Conservation (phyloP, 768 basidiomycete species). For the Lactarius sanguifluus region DNA sequence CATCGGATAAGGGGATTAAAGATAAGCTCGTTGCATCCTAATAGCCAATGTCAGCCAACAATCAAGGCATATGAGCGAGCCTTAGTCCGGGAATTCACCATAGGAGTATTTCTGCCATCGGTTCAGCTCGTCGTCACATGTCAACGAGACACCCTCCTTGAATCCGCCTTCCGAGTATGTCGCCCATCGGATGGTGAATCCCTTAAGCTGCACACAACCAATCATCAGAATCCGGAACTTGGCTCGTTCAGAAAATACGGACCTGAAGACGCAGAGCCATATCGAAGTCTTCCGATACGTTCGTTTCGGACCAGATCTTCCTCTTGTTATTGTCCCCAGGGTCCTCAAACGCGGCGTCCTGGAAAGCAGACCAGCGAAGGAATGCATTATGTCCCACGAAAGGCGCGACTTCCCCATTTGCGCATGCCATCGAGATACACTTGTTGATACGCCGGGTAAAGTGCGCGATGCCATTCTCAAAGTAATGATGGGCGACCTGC, state of each 20-base stretch:
- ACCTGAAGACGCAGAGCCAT: slow-evolving; percentile 67
- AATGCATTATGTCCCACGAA: slow-evolving; percentile 91
- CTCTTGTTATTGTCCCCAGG: slow-evolving; percentile 60
- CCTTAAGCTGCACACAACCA: slow-evolving; percentile 40
- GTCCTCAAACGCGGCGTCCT: slow-evolving; percentile 80
- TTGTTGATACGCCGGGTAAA: slow-evolving; percentile 88
- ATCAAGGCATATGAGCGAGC: background rate
- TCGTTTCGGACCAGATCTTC: slow-evolving; percentile 75
- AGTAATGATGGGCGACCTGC: slow-evolving; percentile 87
- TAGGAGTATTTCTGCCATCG: slow-evolving; percentile 90
- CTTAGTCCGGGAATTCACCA: slow-evolving; percentile 42
- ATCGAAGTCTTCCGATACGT: slow-evolving; percentile 83
- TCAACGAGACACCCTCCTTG: slow-evolving; percentile 89
- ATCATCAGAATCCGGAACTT: background rate
- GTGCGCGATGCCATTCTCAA: slow-evolving; percentile 86
- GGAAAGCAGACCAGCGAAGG: slow-evolving; percentile 84
- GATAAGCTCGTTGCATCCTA: slow-evolving; percentile 73
- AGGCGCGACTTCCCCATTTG: slow-evolving; percentile 80
- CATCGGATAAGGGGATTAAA: slow-evolving; percentile 82
- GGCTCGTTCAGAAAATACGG: background rate
- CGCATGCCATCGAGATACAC: slow-evolving; percentile 74
- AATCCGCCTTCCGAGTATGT: slow-evolving; percentile 84
- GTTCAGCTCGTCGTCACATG: slow-evolving; percentile 87
- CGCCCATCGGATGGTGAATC: slow-evolving; percentile 81
- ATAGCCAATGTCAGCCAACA: slow-evolving; percentile 4